A percentile compares a stretch with the other conserved stretches of the same genome.
These are phyloP conservation scores for Saccharomyces paradoxus DNA, from an alignment of 805 yeast genomes.

Conservation along the genomic window DNA sequence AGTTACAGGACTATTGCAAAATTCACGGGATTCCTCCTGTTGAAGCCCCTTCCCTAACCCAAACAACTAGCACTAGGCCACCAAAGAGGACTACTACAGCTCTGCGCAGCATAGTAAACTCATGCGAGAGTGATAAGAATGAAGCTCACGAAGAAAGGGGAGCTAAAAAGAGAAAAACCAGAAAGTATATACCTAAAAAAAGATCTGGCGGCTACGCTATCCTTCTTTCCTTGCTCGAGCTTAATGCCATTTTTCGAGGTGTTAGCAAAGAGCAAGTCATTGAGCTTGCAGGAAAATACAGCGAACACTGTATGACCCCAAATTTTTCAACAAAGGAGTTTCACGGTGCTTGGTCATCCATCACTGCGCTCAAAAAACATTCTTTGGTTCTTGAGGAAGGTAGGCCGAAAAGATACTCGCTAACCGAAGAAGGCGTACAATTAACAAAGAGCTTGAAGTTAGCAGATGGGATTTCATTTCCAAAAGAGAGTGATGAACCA, in stretches of 20 bases:
- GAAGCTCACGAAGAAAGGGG: constrained; percentile 9
- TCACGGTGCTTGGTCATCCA: constrained; percentile 69
- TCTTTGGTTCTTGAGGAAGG: constrained; percentile 50
- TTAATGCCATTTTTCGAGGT: constrained; percentile 46
- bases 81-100: constrained; percentile 14
- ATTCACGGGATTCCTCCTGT: constrained; percentile 36
- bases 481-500: constrained; percentile 7
- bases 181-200: constrained; percentile 59
- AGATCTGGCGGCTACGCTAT: constrained; percentile 85
- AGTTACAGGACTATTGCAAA: constrained; percentile 47
- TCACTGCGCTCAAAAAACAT: constrained; percentile 53
- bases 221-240: constrained; percentile 46
- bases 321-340: constrained; percentile 55
- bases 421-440: constrained; percentile 63
- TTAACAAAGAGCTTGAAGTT: constrained; percentile 50
- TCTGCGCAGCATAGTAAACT: constrained; percentile 5
- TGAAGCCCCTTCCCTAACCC: constrained; percentile 6
- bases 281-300: constrained; percentile 44
- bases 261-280: constrained; percentile 54
- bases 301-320: constrained; percentile 48
- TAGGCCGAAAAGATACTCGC: constrained; percentile 48
- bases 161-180: constrained; percentile 20
- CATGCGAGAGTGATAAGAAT: neutral
- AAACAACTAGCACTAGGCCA: constrained; percentile 1
- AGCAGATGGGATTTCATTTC: constrained; percentile 36